Conservation (phyloP, 768 basidiomycete species). For the Floccularia luteovirens region DNA sequence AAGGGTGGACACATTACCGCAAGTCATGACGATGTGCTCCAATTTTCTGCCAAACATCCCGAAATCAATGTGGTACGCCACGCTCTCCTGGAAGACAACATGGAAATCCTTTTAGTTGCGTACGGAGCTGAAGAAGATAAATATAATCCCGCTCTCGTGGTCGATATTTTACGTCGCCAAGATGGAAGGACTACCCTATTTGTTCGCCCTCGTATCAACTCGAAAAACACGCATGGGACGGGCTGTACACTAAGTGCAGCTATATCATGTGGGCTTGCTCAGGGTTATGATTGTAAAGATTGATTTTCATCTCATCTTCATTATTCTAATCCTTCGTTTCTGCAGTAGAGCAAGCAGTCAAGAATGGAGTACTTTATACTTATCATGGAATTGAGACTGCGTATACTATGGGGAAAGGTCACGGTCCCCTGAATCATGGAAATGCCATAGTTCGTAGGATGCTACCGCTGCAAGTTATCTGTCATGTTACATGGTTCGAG, state of each 20-base stretch:
- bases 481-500: background rate
- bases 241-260: constrained; percentile 90
- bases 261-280: constrained; percentile 59
- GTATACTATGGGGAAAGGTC: constrained; percentile 57
- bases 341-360: constrained; percentile 41
- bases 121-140: constrained; percentile 8
- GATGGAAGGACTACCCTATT: constrained; percentile 38
- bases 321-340: background rate
- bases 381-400: constrained; percentile 70
- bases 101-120: constrained; percentile 49
- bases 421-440: constrained; percentile 85
- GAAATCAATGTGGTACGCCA: constrained; percentile 33
- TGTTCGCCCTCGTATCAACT: constrained; percentile 52
- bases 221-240: constrained; percentile 82
- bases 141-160: constrained; percentile 33
- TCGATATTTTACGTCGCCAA: constrained; percentile 51
- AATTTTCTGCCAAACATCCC: constrained; percentile 17
- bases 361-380: constrained; percentile 62
- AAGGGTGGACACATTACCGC: constrained; percentile 78
- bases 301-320: background rate
- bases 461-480: constrained; percentile 37
- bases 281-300: constrained; percentile 32
- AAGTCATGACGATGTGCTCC: constrained; percentile 34
- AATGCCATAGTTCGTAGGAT: constrained; percentile 43
- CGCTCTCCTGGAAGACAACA: constrained; percentile 44